These are phyloP conservation scores for Syzygium syzygioides DNA, from an alignment of 441 rosid genomes.

Conservation along the genomic window DNA sequence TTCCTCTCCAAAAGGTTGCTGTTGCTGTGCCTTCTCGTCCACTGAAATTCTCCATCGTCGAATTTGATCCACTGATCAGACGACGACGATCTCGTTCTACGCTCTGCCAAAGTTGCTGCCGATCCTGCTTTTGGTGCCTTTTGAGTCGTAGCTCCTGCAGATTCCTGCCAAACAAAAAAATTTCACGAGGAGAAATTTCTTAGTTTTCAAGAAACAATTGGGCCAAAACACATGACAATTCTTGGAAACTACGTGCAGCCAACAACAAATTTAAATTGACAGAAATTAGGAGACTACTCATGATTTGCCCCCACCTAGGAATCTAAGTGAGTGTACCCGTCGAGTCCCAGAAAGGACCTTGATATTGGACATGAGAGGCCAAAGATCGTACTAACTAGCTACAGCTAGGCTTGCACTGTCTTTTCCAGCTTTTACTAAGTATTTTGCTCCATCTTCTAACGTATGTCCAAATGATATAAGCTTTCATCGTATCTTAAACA, in stretches of 20 bases:
- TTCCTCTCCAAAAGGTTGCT: constrained; percentile 41
- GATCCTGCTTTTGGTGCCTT: constrained; percentile 22
- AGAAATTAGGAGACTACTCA: background rate
- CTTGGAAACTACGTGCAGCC: background rate
- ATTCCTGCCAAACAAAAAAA: constrained; percentile 34
- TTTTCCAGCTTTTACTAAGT: background rate
- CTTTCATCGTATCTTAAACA: background rate
- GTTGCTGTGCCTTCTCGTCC: constrained; percentile 7
- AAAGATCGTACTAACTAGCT: background rate
- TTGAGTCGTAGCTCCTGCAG: constrained; percentile 18
- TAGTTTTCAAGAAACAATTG: background rate
- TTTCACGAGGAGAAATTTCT: background rate
- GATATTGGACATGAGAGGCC: background rate
- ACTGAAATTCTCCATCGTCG: constrained; percentile 45
- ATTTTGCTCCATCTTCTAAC: background rate
- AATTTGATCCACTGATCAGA: constrained; percentile 39
- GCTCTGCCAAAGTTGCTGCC: constrained; percentile 17
- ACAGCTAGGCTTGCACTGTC: constrained; percentile 5
- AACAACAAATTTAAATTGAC: background rate
- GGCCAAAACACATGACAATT: background rate
- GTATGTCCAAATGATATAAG: background rate
- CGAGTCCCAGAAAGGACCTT: background rate
- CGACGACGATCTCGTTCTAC: constrained; percentile 11
- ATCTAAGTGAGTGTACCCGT: background rate
- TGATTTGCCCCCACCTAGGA: background rate